These are phyloP conservation scores for Triangularia setosa DNA, from an alignment of 2,329 filamentous ascomycete species.

Conservation along the genomic window DNA sequence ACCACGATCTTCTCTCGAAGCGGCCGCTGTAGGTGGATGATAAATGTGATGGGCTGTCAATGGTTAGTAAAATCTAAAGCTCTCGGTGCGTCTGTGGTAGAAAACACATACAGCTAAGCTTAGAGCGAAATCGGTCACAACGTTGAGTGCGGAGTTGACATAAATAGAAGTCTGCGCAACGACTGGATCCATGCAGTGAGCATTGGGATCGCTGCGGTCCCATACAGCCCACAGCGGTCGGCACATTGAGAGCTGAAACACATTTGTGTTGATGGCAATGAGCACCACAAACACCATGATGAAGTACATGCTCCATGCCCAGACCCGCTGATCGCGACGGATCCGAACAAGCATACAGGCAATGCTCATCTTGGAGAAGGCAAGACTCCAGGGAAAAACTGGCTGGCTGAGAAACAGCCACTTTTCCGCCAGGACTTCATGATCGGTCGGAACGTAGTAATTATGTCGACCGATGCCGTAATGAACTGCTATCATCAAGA, in stretches of 20 bases:
- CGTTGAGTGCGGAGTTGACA: slow-evolving; percentile 14
- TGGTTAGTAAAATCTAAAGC: neutral
- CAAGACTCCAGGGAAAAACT: slow-evolving; percentile 18
- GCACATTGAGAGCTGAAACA: slow-evolving; percentile 18
- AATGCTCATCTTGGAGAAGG: slow-evolving; percentile 22
- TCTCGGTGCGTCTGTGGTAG: neutral
- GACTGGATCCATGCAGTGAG: slow-evolving; percentile 9
- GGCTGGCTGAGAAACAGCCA: slow-evolving; percentile 20
- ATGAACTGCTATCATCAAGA: slow-evolving; percentile 12
- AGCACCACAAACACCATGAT: slow-evolving; percentile 12
- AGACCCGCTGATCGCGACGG: slow-evolving; percentile 13
- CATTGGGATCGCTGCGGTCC: slow-evolving; percentile 15
- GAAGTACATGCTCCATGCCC: slow-evolving; percentile 13
- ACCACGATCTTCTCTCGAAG: slow-evolving; percentile 21
- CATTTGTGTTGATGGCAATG: slow-evolving; percentile 17
- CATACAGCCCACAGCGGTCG: slow-evolving; percentile 16
- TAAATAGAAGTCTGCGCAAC: slow-evolving; percentile 16
- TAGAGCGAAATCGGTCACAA: slow-evolving; percentile 17
- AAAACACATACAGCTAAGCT: slow-evolving; percentile 11
- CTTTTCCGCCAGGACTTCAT: slow-evolving; percentile 15
- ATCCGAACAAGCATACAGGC: slow-evolving; percentile 19
- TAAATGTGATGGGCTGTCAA: slow-evolving; percentile 18
- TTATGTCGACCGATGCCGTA: slow-evolving; percentile 21
- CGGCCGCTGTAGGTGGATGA: slow-evolving; percentile 18
- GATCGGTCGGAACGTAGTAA: slow-evolving; percentile 7